Conservation (phyloP, 2,329 filamentous ascomycete genomes). For the Nigrospora oryzae region DNA sequence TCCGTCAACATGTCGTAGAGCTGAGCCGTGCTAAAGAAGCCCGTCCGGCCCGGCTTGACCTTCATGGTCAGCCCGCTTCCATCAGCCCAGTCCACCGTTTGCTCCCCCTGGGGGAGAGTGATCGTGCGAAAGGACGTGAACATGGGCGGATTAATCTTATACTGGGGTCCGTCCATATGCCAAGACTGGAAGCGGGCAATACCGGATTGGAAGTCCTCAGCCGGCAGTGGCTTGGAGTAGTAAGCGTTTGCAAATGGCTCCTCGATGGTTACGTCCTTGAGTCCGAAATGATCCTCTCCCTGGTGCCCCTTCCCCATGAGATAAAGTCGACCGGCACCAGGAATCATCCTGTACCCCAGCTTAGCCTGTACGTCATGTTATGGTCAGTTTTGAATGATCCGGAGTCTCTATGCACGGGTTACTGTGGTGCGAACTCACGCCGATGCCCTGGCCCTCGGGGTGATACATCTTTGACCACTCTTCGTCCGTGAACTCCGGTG, state of each 20-base stretch:
- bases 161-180: conserved; percentile 24
- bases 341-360: too few relatives aligned
- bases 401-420: too few relatives aligned
- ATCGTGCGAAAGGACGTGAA: conserved; percentile 32
- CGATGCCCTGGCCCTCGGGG: too few relatives aligned
- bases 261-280: conserved; percentile 24
- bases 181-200: background rate
- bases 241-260: background rate
- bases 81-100: conserved; percentile 32
- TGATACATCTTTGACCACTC: too few relatives aligned
- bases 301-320: conserved; percentile 36
- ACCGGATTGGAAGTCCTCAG: background rate
- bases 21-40: conserved; percentile 33
- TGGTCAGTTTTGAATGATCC: too few relatives aligned
- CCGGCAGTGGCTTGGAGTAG: background rate
- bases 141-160: conserved; percentile 29
- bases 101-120: conserved; percentile 22
- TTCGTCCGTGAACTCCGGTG: too few relatives aligned
- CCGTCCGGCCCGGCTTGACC: conserved; percentile 30
- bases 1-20: conserved; percentile 29
- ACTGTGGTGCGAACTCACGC: too few relatives aligned
- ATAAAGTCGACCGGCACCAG: conserved; percentile 32
- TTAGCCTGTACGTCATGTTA: too few relatives aligned
- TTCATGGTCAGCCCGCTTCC: conserved; percentile 31
- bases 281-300: conserved; percentile 32